Evolutionary conservation across 2,329 filamentous ascomycete species (phyloP), one percentile per base, ranked within the genome.

Genomic region (Hypoxylon sp.): DNA sequence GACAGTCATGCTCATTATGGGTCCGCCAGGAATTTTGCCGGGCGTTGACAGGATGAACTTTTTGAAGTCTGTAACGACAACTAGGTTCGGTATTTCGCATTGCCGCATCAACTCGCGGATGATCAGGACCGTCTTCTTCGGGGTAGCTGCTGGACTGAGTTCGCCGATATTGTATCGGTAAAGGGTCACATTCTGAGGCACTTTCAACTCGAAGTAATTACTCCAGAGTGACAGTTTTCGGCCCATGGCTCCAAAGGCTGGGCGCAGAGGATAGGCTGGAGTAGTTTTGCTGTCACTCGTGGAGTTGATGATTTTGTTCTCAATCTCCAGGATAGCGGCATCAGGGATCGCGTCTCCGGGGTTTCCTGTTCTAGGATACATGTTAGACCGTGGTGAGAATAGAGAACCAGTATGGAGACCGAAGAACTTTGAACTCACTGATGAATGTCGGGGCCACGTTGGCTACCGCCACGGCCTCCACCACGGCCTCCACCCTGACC

Each of bases 61-160:
- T 58, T 63, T 72, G 65, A 78, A 79, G 56, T 78, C 77, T 1
- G 74, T 76, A 13, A 74, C 74, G 3, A 78, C 11, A 15, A 34
- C 11, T 6, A 15, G 32, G 2, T 15, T 15, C n/a, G 32, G 32
- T 3, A 34, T 15, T 34, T 15, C 32, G 30, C 32, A 34, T 15
- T 13, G 6, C 11, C 4, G 11, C 56, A 51, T 73, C 49, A 8
- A 50, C 11, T 24, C 68, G 15, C 76, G 46, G 10, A 76, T 37
- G n/a, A 76, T 62, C 4, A 34, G 32, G 5, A 62, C 59, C 22
- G 72, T 50, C 13, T 72, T 24, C 0, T 47, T 56, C 0, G 68
- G 68, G 4, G 44, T 55, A 28, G 71, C 65, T 6, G 6, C 19
- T 1, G 55, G 41, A 6, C 3, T 1, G 13, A 46, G 13, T 11